phyloP scores from a whole-genome alignment of 768 basidiomycete species.

The Rhodotorula graminis region DNA sequence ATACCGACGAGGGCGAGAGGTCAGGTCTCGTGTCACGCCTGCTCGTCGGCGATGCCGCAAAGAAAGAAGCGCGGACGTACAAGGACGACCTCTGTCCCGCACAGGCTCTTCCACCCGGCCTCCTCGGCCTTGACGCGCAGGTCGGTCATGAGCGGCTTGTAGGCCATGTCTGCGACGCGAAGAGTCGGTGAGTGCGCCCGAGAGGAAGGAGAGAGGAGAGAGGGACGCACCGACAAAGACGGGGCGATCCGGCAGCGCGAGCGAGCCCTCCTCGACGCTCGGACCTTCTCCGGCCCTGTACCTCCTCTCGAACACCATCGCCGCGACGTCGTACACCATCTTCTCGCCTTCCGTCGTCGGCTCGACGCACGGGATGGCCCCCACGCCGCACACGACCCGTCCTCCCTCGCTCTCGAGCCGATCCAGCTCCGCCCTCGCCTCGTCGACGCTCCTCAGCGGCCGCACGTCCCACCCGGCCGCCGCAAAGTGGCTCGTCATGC shows the following conservation, averaged over 20 bases:
- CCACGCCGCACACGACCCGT: background rate
- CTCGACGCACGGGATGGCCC: background rate
- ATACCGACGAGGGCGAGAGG: too few species aligned
- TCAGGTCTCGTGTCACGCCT: too few species aligned
- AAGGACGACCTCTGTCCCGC: background rate
- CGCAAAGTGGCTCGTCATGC: background rate
- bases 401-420: background rate
- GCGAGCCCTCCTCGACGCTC: background rate
- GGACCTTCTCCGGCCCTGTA: background rate
- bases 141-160: background rate
- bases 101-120: background rate
- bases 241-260: background rate
- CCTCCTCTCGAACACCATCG: background rate
- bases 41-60: too few species aligned
- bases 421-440: background rate
- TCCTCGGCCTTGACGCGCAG: background rate
- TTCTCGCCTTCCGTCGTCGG: background rate
- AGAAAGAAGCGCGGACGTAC: too few species aligned
- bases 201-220: too few species aligned
- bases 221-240: slow-evolving; percentile 2
- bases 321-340: background rate
- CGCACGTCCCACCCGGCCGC: background rate
- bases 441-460: background rate
- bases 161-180: background rate
- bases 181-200: fast-evolving